phyloP scores from a whole-genome alignment of 495 filamentous ascomycete species.

The Jackrogersella multiformis region DNA sequence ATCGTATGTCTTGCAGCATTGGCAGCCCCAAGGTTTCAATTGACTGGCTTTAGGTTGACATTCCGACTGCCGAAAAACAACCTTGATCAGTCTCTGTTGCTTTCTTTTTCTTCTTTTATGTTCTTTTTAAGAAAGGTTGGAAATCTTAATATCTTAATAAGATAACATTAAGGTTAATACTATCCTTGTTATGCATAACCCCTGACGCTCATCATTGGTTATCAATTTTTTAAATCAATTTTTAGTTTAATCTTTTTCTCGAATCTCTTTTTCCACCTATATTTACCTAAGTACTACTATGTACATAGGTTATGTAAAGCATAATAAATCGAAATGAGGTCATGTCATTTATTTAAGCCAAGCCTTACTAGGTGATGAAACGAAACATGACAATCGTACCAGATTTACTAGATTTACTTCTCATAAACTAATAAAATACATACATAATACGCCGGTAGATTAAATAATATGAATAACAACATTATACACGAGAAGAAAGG shows the following conservation, averaged over 20 bases:
- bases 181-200: constrained; percentile 32
- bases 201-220: constrained; percentile 24
- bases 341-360: constrained; percentile 30
- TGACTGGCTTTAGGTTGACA: constrained; percentile 42
- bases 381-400: constrained; percentile 25
- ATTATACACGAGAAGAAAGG: not conserved
- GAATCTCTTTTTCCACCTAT: not conserved
- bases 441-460: not conserved
- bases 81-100: constrained; percentile 25
- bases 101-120: constrained; percentile 14
- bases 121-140: constrained; percentile 36
- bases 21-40: constrained; percentile 39
- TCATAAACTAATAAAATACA: constrained; percentile 6
- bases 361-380: constrained; percentile 24
- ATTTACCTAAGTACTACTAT: not conserved
- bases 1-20: constrained; percentile 45
- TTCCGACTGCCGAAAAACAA: constrained; percentile 43
- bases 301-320: not conserved
- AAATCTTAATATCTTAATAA: constrained; percentile 22
- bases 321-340: constrained; percentile 32
- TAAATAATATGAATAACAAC: not conserved
- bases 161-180: constrained; percentile 31
- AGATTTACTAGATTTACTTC: constrained; percentile 30
- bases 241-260: not conserved
- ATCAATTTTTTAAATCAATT: constrained; percentile 2